phyloP scores from a whole-genome alignment of 1,284 basidiomycete species.

The Earliella scabrosa region DNA sequence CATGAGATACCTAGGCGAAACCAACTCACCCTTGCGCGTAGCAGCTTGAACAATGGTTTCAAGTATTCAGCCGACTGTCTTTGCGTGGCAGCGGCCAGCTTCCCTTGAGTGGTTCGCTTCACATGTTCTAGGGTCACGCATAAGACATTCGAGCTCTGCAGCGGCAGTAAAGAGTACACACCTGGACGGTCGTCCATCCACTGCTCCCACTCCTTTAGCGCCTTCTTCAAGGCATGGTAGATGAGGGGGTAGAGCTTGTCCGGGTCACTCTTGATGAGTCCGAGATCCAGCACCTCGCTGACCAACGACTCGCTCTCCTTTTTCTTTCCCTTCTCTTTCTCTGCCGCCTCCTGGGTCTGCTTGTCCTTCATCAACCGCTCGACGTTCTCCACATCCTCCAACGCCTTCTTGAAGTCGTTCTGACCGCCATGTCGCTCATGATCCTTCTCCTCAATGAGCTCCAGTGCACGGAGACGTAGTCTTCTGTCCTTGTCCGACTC shows the following conservation, averaged over 20 bases:
- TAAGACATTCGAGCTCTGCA: too few species aligned
- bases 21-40: constrained; percentile 79
- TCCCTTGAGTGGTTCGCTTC: constrained; percentile 90
- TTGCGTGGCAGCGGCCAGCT: constrained; percentile 93
- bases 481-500: constrained; percentile 95
- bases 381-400: constrained; percentile 89
- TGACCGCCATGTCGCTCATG: constrained; percentile 77
- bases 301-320: constrained; percentile 57
- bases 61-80: constrained; percentile 96
- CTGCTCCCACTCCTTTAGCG: constrained; percentile 95
- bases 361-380: constrained; percentile 73
- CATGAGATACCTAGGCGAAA: neutral
- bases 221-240: constrained; percentile 94
- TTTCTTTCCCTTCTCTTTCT: constrained; percentile 60
- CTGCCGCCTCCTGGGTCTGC: constrained; percentile 39
- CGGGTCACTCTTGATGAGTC: constrained; percentile 89
- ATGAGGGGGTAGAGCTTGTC: constrained; percentile 97
- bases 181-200: constrained; percentile 92
- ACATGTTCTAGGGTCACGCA: constrained; percentile 57
- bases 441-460: constrained; percentile 91
- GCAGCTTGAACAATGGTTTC: constrained; percentile 92
- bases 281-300: constrained; percentile 73
- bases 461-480: constrained; percentile 88
- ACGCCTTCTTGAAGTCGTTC: constrained; percentile 94
- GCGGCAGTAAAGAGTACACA: too few species aligned